Base-by-base conservation (phyloP, 202 grass and related monocot species). In the Schoenoplectus tabernaemontani region DNA sequence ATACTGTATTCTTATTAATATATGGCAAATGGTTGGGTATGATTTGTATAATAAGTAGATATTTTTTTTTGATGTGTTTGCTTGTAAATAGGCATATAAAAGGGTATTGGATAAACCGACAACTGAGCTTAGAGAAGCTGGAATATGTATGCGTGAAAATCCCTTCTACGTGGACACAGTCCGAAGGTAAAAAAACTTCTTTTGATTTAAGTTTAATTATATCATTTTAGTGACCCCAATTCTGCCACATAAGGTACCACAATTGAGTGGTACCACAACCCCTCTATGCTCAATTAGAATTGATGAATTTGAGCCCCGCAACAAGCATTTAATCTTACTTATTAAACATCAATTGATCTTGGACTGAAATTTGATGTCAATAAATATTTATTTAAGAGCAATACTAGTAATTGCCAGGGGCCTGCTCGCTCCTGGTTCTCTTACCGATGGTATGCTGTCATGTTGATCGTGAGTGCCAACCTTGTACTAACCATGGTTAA, bases 91-190 rank as follows among this genome's bases (percentile, higher is more conserved):
- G 95, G 95, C 88, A 2, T 93, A 98, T 84, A 98, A 89, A 89
- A 94, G 95, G 87, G 95, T 94, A 81, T 82, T 98, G 81, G 95
- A 98, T 87, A 94, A 94, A 84, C 95, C 95, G 76, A 92, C 91
- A 65, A 98, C 91, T 82, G 95, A 94, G 90, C 80, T 90, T 75
- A 90, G 95, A 90, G 91, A 98, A 70, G 88, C 95, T 86, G 95
- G 95, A 81, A 94, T 98, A 89, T 98, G 95, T 86, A 98, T 98
- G 95, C 91, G 95, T 82, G 95, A 98, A 86, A 98, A 98, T 86
- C 87, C 95, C 81, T 98, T 98, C 76, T 98, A 98, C 68, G 95
- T 98, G 23, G 95, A 98, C 79, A 98, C 95, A 76, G 95, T 98
- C n/a, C 82, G 91, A 78, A 98, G 95, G 95, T 94, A 74, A 4